Evolutionary conservation across 2,329 filamentous ascomycete genomes (phyloP).

Genomic region (Bipolaris oryzae): DNA sequence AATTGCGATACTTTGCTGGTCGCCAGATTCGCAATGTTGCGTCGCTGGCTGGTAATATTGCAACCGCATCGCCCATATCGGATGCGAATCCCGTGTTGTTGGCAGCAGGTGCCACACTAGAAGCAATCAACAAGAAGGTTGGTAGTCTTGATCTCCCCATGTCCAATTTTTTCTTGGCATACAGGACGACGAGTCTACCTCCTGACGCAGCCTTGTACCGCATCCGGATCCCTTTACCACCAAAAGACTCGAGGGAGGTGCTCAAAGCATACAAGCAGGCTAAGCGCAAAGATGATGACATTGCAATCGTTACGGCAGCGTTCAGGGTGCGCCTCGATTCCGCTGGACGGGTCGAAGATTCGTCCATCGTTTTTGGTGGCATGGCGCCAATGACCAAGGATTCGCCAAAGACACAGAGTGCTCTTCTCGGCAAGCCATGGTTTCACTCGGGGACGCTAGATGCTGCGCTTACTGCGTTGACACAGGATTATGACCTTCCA

Average conservation of each 20-base stretch:
- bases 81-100: slow-evolving; percentile 92
- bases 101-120: slow-evolving; percentile 77
- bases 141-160: slow-evolving; percentile 66
- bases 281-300: slow-evolving; percentile 96
- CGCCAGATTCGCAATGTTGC: slow-evolving; percentile 94
- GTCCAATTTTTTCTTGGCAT: slow-evolving; percentile 87
- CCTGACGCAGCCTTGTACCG: slow-evolving; percentile 80
- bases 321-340: slow-evolving; percentile 74
- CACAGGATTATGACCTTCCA: slow-evolving; percentile 80
- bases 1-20: slow-evolving; percentile 91
- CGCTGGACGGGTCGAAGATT: slow-evolving; percentile 70
- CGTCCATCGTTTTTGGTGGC: slow-evolving; percentile 85
- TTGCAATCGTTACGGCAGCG: slow-evolving; percentile 91
- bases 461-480: slow-evolving; percentile 80
- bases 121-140: slow-evolving; percentile 76
- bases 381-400: slow-evolving; percentile 89
- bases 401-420: slow-evolving; percentile 74
- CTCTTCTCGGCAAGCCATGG: slow-evolving; percentile 75
- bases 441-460: slow-evolving; percentile 82
- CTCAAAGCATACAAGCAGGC: slow-evolving; percentile 92
- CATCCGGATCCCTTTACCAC: slow-evolving; percentile 75
- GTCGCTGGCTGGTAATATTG: slow-evolving; percentile 89
- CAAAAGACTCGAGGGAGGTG: slow-evolving; percentile 73
- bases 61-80: slow-evolving; percentile 92
- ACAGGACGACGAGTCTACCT: slow-evolving; percentile 79